Conservation (phyloP, 768 basidiomycete genomes). For the Lactifluus piperatus region DNA sequence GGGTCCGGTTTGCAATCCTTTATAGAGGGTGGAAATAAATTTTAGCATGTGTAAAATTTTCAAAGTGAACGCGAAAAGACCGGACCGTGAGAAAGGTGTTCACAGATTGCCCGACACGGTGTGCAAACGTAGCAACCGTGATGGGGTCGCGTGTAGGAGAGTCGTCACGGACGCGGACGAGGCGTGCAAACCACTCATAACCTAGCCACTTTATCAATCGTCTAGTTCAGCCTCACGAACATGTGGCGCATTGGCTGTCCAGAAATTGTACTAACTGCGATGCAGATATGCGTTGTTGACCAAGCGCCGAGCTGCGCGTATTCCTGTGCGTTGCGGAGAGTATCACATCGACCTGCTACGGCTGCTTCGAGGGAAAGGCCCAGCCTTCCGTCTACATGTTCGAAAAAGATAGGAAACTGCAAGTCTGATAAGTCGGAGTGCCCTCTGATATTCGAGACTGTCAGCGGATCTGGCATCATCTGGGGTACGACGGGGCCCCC, state of each 20-base stretch:
- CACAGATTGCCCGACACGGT: constrained; percentile 1
- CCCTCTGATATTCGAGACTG: not conserved
- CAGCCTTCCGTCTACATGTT: not conserved
- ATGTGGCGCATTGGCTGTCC: not conserved
- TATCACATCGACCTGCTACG: not conserved
- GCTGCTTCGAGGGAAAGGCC: constrained; percentile 1
- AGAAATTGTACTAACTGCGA: not conserved
- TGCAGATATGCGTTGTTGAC: not conserved
- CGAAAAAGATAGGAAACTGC: constrained; percentile 15
- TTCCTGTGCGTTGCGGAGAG: not conserved
- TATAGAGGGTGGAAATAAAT: not conserved
- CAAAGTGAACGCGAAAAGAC: not conserved
- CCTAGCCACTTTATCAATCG: constrained; percentile 1
- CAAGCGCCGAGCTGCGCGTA: not conserved
- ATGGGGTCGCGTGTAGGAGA: not conserved
- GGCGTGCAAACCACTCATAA: constrained; percentile 5
- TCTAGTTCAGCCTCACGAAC: not conserved
- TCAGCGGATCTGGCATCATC: not conserved
- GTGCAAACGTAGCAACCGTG: not conserved
- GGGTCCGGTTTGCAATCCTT: not conserved
- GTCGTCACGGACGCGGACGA: constrained; percentile 1
- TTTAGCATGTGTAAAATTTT: not conserved
- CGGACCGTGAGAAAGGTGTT: not conserved
- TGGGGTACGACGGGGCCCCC: constrained; percentile 14
- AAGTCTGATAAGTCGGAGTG: not conserved